Evolutionary conservation across 2,329 filamentous ascomycete species (phyloP).

Genomic region (Uncinocarpus reesii): DNA sequence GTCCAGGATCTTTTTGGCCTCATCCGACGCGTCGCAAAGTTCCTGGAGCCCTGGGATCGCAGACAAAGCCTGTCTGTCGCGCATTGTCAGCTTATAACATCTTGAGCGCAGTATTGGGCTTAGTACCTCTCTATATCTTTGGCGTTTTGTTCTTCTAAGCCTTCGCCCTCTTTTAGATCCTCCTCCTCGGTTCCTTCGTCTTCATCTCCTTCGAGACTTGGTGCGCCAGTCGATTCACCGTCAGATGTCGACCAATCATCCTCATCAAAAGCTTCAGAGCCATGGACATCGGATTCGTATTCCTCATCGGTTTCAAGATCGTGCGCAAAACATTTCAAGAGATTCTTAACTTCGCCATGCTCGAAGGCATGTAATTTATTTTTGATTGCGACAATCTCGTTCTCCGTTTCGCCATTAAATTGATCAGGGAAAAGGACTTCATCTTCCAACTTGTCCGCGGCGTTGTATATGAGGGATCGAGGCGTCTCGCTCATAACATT

Average conservation of each 20-base stretch:
- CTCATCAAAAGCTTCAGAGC: conserved; percentile 15
- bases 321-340: conserved; percentile 17
- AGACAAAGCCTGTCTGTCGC: not conserved
- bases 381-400: conserved; percentile 8
- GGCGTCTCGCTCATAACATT: conserved; percentile 10
- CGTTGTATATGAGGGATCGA: conserved; percentile 28
- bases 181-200: not conserved
- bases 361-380: conserved; percentile 19
- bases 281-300: conserved; percentile 18
- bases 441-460: conserved; percentile 36
- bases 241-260: conserved; percentile 15
- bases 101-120: not conserved
- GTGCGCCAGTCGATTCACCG: conserved; percentile 2
- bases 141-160: not conserved
- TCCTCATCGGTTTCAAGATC: conserved; percentile 23
- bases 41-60: not conserved
- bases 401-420: conserved; percentile 7
- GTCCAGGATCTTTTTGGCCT: conserved; percentile 4
- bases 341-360: conserved; percentile 14
- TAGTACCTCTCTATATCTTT: no score
- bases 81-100: conserved; percentile 1
- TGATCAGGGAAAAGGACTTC: conserved; percentile 35
- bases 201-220: conserved; percentile 12
- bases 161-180: not conserved
- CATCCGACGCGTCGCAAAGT: not conserved